These are phyloP conservation scores for Penicillium fuscoglaucum DNA, from an alignment of 2,329 filamentous ascomycete species.

Conservation along the genomic window DNA sequence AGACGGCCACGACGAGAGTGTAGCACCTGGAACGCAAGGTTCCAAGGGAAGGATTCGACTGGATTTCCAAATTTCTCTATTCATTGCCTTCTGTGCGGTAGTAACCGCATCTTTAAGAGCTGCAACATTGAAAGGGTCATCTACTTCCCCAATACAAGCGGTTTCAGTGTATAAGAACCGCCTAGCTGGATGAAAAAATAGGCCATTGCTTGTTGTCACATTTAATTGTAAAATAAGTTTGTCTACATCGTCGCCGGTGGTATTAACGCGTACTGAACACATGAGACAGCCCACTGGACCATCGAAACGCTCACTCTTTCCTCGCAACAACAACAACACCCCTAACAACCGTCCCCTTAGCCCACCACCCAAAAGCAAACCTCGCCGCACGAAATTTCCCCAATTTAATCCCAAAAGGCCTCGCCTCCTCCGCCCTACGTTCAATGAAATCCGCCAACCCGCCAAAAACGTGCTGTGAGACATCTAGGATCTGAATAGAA, in stretches of 20 bases:
- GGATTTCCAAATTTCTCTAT: background rate
- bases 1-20: too few species aligned
- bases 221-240: background rate
- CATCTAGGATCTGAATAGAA: slow-evolving; percentile 49
- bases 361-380: slow-evolving; percentile 47
- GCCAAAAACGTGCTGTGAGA: slow-evolving; percentile 56
- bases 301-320: background rate
- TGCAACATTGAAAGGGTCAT: background rate
- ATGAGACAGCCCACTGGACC: too few species aligned
- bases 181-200: background rate
- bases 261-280: background rate
- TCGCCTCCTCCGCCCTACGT: slow-evolving; percentile 37
- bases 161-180: background rate
- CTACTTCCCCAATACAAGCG: background rate
- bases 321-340: slow-evolving; percentile 45
- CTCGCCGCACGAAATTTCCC: slow-evolving; percentile 38
- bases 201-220: background rate
- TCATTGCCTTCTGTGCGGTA: background rate
- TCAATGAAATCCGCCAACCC: slow-evolving; percentile 51
- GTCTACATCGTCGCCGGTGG: too few species aligned
- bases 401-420: slow-evolving; percentile 38
- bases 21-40: too few species aligned
- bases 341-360: slow-evolving; percentile 37
- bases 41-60: background rate
- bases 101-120: background rate